A percentile compares a stretch with the other conserved stretches of the same genome.
Evolutionary conservation across 768 basidiomycete species (phyloP).

Genomic region (Dioszegia aurantiaca): DNA sequence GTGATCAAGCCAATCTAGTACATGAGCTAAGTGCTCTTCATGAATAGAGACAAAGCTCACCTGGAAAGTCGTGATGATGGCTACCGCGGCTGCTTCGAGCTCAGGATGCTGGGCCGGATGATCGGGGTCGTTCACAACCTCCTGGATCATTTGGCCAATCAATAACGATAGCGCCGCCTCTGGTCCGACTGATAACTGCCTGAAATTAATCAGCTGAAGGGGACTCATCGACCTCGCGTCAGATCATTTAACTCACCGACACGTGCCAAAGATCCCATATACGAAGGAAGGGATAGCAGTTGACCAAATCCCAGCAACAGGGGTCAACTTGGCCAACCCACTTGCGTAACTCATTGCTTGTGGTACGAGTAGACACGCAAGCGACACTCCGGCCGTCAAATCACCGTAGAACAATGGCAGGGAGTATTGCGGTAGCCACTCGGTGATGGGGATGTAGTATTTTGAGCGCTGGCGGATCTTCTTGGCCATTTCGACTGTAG

Average conservation of each 20-base stretch:
- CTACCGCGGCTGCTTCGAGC: conserved; percentile 63
- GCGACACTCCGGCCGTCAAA: conserved; percentile 75
- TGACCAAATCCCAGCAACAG: conserved; percentile 80
- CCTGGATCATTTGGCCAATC: conserved; percentile 78
- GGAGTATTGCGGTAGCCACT: conserved; percentile 51
- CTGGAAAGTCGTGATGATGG: conserved; percentile 81
- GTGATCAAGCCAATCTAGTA: conserved; percentile 76
- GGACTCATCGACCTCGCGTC: neutral
- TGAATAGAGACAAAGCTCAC: conserved; percentile 51
- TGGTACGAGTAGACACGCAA: conserved; percentile 53
- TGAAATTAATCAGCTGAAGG: conserved; percentile 12
- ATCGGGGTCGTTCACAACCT: conserved; percentile 60
- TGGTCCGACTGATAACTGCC: conserved; percentile 59
- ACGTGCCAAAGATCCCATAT: conserved; percentile 87
- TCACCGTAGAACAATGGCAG: conserved; percentile 60
- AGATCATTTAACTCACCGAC: conserved; percentile 40
- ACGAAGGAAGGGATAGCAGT: conserved; percentile 82
- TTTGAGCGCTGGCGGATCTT: conserved; percentile 47
- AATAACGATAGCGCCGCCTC: conserved; percentile 85
- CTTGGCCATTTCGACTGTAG: conserved; percentile 27
- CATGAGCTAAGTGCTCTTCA: neutral
- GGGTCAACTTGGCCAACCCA: conserved; percentile 77
- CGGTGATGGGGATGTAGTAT: conserved; percentile 50
- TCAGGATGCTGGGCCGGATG: conserved; percentile 55
- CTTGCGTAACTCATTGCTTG: conserved; percentile 85